Percentiles rank a stretch among this genome's conserved stretches.
These are phyloP conservation scores for Globisporangium carolinianum DNA, from an alignment of 352 stramenopile genomes.

Conservation along the genomic window DNA sequence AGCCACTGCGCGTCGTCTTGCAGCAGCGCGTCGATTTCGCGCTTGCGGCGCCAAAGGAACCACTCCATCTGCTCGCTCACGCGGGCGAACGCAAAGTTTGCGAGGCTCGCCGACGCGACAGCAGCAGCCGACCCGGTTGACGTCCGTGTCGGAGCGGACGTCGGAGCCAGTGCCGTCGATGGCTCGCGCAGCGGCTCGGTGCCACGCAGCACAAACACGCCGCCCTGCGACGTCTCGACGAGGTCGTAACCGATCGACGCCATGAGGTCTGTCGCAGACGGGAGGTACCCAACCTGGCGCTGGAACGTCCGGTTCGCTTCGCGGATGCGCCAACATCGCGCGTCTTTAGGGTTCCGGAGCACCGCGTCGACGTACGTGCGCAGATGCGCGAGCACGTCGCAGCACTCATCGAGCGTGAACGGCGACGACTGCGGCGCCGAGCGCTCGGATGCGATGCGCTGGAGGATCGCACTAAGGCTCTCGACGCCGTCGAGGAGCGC, in stretches of 20 bases:
- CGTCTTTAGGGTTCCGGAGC: slow-evolving; percentile 67
- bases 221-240: slow-evolving; percentile 29
- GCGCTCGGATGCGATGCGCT: slow-evolving; percentile 29
- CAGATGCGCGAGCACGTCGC: slow-evolving; percentile 26
- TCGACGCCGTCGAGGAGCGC: slow-evolving; percentile 58
- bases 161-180: too few species aligned
- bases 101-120: slow-evolving; percentile 22
- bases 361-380: slow-evolving; percentile 46
- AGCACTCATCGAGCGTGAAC: slow-evolving; percentile 44
- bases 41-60: slow-evolving; percentile 69
- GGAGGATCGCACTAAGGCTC: slow-evolving; percentile 47
- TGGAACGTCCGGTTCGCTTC: slow-evolving; percentile 54
- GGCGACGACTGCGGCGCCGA: slow-evolving; percentile 13
- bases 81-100: slow-evolving; percentile 55
- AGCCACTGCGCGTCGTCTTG: slow-evolving; percentile 59
- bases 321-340: slow-evolving; percentile 55
- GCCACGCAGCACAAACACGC: slow-evolving; percentile 41
- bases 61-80: slow-evolving; percentile 63
- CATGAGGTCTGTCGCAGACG: slow-evolving; percentile 45
- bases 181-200: slow-evolving; percentile 14
- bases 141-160: too few species aligned
- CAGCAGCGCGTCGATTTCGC: slow-evolving; percentile 56
- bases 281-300: slow-evolving; percentile 52
- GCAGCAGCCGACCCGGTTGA: neutral
- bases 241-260: slow-evolving; percentile 53